Percentiles rank a stretch among this genome's conserved stretches.
Evolutionary conservation across 2,329 filamentous ascomycete genomes (phyloP).

Genomic region (Fusarium sp.): DNA sequence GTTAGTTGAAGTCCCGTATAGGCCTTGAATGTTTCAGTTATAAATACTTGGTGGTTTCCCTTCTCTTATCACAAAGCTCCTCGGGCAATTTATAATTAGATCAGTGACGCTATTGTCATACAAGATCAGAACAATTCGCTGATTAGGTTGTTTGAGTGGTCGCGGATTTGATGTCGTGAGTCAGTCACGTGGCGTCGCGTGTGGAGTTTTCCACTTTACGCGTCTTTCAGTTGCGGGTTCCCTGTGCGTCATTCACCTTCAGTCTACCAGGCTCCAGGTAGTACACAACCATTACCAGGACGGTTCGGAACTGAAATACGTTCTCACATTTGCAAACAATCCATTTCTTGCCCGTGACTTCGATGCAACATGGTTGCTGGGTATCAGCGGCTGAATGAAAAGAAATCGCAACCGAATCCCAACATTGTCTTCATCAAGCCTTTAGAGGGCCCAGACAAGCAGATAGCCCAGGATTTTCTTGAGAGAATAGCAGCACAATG

Average conservation of each 20-base stretch:
- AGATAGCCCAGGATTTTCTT: constrained; percentile 75
- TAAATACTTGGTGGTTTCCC: neutral
- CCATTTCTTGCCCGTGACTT: too few relatives aligned
- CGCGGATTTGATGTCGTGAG: neutral
- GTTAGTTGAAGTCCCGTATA: too few relatives aligned
- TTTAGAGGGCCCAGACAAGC: constrained; percentile 72
- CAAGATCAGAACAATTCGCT: neutral
- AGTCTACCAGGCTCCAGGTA: neutral
- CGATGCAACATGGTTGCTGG: constrained; percentile 74
- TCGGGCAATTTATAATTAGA: neutral
- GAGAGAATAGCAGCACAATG: constrained; percentile 86
- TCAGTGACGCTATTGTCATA: neutral
- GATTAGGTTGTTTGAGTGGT: neutral
- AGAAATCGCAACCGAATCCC: constrained; percentile 78
- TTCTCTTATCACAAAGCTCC: neutral
- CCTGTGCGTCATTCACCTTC: constrained; percentile 24
- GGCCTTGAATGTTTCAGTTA: neutral
- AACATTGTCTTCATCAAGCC: constrained; percentile 89
- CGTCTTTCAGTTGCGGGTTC: constrained; percentile 5
- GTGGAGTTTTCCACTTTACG: constrained; percentile 19
- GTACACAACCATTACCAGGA: neutral
- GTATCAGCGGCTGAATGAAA: constrained; percentile 82
- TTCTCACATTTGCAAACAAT: neutral
- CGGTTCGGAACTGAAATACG: neutral
- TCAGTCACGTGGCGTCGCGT: constrained; percentile 32